Evolutionary conservation across 179 eudicot genomes (phyloP), one percentile per base, ranked within the genome.

Genomic region (Amaranthus tricolor): DNA sequence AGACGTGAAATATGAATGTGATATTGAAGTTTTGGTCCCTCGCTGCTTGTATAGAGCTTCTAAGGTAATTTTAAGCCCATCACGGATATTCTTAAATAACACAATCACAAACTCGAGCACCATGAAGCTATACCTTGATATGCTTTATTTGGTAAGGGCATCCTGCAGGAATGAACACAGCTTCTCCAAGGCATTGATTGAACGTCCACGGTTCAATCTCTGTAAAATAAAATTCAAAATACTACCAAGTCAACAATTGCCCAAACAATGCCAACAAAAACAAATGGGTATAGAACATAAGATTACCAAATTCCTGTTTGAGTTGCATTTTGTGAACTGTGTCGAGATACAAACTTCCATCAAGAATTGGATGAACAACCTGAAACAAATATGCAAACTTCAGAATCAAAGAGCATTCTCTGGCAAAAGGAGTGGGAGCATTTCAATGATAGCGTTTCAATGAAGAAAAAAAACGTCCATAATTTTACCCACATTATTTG

Each of bases 191-290:
- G 70, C 82, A 80, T 76, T 93, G 99, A 75, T 79, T 86, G 79
- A 96, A 93, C 8, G 96, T 88, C 98, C 98, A 96, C 0, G 99
- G 98, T 82, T 93, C 94, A 79, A 96, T 82, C 79, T 81, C 99
- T 96, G 83, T 45, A 70, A 75, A 31, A 9, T 51, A 40, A 79
- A 49, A 6, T 59, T 73, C 74, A 72, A 53, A 67, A 3, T 65
- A 58, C 10, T 1, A 0, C 3, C 14, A 62, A 17, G 17, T 71
- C 65, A 64, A 7, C 61, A 79, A 31, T 2, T 31, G 40, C 40
- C 40, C 40, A 31, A 31, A 31, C 40, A 31, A 31, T 31, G 40
- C 56, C 15, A 72, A 54, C 60, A 31, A 31, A 31, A 56, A 5
- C 44, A 64, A 31, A 64, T 15, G 59, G 19, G 52, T 58, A 16